Evolutionary conservation across 208 protist species (phyloP), one percentile per base, ranked within the genome.

Genomic region (Wallacemonas sp.): DNA sequence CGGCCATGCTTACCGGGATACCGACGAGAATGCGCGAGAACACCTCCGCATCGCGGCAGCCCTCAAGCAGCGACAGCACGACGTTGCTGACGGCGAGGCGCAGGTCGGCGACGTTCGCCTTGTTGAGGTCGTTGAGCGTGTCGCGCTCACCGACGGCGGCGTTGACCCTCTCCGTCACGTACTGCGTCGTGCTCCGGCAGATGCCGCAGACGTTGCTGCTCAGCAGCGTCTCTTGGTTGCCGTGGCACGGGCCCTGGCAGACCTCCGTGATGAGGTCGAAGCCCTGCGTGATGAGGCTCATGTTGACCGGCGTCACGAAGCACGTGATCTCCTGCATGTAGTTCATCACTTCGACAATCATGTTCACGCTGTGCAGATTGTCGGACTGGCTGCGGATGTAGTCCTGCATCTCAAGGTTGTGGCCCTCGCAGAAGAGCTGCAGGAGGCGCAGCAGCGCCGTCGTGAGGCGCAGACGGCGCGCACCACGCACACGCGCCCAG

Each of bases 341-440:
- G 16, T 76, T n/a, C 68, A 87, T 79, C 39, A 90, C 50, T 44
- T 95, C 92, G 38, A 92, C 65, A 25, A 97, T 59, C 31, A 97
- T 79, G 74, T 97, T 97, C 2, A 84, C 83, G 67, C 80, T 93
- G 70, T 87, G 87, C 31, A 84, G 39, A 65, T 91, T 93, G 74
- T 92, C 78, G 61, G 74, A 68, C 77, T 97, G 95, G 18, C 62
- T 49, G n/a, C 89, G 88, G 20, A 97, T 76, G 72, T 94, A 98
- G 68, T 95, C 89, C 76, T 98, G 92, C 74, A 98, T 72, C 8
- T 78, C 71, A 4, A 68, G 18, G 52, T 94, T 87, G 76, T 98
- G 93, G 26, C 93, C 94, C 70, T 98, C 95, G 73, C 92, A 97
- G 64, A 97, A 88, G 32, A 98, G 81, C 81, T 98, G 95, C 28